Evolutionary conservation across 1,139 yeast genomes (phyloP).

Genomic region (Sugiyamaella japonica): DNA sequence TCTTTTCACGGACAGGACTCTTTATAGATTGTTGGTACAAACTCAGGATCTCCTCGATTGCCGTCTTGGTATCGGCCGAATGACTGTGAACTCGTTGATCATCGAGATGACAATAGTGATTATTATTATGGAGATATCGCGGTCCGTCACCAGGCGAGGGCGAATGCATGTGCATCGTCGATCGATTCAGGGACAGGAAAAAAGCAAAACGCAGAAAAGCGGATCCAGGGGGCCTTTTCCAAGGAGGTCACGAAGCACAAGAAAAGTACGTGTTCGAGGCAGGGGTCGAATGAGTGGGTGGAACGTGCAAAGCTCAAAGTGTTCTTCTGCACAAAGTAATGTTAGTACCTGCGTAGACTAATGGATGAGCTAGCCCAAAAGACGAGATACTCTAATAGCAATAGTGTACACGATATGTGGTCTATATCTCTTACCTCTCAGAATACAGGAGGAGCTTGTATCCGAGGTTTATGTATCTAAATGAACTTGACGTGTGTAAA

Average conservation of each 20-base stretch:
- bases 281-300: background rate
- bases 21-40: background rate
- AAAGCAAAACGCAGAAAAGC: conserved; percentile 3
- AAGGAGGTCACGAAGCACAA: background rate
- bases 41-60: background rate
- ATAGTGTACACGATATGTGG: no score
- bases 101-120: background rate
- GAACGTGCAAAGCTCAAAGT: background rate
- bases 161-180: conserved; percentile 16
- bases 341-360: conserved; percentile 1
- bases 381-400: no score
- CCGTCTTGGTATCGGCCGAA: background rate
- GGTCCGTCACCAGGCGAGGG: conserved; percentile 6
- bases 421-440: no score
- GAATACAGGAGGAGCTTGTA: no score
- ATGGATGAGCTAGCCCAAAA: background rate
- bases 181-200: conserved; percentile 9
- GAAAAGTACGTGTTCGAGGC: background rate
- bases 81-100: background rate
- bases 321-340: background rate
- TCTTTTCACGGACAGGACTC: background rate
- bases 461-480: no score
- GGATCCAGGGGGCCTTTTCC: conserved; percentile 1
- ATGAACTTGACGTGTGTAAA: no score
- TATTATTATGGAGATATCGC: conserved; percentile 12